Evolutionary conservation across 306 rosid genomes (phyloP).

Genomic region (Cicer arietinum): DNA sequence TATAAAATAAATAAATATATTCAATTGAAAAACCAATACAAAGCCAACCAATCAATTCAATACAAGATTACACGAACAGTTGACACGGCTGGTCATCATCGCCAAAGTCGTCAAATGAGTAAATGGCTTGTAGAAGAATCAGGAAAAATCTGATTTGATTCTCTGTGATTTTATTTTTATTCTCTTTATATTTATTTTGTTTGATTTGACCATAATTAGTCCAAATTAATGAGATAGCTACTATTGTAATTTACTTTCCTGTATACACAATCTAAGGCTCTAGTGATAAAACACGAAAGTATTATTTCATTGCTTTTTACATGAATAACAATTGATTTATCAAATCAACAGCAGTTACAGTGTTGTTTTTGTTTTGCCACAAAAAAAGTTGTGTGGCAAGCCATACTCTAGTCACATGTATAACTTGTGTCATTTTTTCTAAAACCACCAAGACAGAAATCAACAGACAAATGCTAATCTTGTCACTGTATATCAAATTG

Average conservation of each 20-base stretch:
- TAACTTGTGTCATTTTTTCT: conserved; percentile 4
- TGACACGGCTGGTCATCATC: conserved; percentile 17
- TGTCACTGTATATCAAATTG: conserved; percentile 23
- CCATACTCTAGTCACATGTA: conserved; percentile 22
- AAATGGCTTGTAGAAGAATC: not conserved
- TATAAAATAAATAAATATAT: conserved; percentile 22
- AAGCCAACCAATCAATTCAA: conserved; percentile 27
- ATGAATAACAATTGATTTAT: conserved; percentile 10
- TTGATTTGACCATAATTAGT: no score
- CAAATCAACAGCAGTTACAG: conserved; percentile 4
- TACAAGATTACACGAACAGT: not conserved
- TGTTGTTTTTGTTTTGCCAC: not conserved
- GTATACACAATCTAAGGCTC: no score
- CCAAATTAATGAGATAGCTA: no score
- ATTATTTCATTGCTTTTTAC: no score
- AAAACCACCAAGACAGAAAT: conserved; percentile 22
- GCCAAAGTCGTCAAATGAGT: conserved; percentile 1
- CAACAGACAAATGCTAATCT: not conserved
- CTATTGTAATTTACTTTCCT: no score
- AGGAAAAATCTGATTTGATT: no score
- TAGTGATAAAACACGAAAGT: no score
- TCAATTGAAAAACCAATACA: conserved; percentile 8
- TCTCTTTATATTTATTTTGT: no score
- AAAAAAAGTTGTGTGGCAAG: not conserved
- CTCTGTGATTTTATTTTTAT: no score